Evolutionary conservation across 768 basidiomycete genomes (phyloP).

Genomic region (Mycena indigotica): DNA sequence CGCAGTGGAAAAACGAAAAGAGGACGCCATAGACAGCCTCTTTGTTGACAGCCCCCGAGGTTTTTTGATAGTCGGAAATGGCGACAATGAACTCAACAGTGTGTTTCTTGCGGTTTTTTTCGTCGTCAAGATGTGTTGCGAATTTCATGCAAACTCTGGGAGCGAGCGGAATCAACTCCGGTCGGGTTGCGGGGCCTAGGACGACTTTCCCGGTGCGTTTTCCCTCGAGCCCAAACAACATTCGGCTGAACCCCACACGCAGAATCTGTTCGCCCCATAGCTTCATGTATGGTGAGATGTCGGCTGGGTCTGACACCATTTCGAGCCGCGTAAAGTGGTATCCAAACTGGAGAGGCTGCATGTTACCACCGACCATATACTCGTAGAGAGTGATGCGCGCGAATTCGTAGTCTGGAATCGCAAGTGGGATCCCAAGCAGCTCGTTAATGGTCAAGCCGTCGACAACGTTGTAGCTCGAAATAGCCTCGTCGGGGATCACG

Average conservation of each 20-base stretch:
- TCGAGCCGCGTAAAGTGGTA: neutral
- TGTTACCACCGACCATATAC: slow-evolving; percentile 7
- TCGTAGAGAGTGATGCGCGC: slow-evolving; percentile 5
- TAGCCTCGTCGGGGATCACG: neutral
- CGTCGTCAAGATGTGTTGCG: slow-evolving; percentile 19
- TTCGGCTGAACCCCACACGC: neutral
- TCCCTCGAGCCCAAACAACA: neutral
- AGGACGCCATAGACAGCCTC: slow-evolving; percentile 2
- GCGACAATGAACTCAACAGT: neutral
- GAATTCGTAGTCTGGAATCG: slow-evolving; percentile 4
- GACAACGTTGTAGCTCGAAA: neutral
- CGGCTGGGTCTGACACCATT: neutral
- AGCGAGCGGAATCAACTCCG: neutral
- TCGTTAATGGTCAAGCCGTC: neutral
- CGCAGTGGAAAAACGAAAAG: slow-evolving; percentile 20
- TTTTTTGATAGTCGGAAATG: neutral
- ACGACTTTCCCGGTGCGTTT: neutral
- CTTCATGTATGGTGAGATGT: neutral
- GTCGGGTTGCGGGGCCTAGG: neutral
- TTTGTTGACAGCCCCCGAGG: too few species aligned
- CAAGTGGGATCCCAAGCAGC: slow-evolving; percentile 1
- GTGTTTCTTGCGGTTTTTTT: neutral
- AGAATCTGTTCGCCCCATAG: neutral
- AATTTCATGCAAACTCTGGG: slow-evolving; percentile 3
- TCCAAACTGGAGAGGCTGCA: neutral